phyloP scores from a whole-genome alignment of 257 asterid genomes.

The Przewalskia tangutica region DNA sequence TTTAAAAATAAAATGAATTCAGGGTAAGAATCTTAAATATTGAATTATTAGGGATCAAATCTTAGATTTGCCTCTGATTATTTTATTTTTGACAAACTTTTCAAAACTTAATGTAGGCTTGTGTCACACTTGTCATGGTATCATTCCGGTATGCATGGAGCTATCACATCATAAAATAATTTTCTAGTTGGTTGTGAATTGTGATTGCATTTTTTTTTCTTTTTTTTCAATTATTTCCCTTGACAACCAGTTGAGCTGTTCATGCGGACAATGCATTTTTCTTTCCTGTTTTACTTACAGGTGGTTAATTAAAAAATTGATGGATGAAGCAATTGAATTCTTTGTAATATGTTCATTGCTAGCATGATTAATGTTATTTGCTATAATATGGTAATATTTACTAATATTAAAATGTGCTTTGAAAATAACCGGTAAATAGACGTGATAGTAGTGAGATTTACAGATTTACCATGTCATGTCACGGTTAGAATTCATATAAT shows the following conservation, averaged over 20 bases:
- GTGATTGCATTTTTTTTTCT: neutral
- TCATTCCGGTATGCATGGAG: neutral
- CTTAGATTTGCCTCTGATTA: no score
- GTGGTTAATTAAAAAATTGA: neutral
- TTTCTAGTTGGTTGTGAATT: neutral
- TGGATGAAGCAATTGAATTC: neutral
- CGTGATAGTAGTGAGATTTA: no score
- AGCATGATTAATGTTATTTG: no score
- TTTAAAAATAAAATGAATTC: neutral
- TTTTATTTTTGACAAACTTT: neutral
- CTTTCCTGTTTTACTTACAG: neutral
- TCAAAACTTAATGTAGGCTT: neutral
- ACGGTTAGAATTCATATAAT: no score
- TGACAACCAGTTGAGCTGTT: no score
- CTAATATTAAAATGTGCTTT: no score
- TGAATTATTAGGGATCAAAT: neutral
- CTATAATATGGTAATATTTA: no score
- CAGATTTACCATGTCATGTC: no score
- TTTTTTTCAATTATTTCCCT: no score
- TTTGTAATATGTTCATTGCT: no score
- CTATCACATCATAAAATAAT: neutral
- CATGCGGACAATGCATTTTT: neutral
- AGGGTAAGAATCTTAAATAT: neutral
- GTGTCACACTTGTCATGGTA: neutral
- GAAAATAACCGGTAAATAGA: no score